These are phyloP conservation scores for Salix udensis DNA, from an alignment of 345 rosid genomes.

Conservation along the genomic window DNA sequence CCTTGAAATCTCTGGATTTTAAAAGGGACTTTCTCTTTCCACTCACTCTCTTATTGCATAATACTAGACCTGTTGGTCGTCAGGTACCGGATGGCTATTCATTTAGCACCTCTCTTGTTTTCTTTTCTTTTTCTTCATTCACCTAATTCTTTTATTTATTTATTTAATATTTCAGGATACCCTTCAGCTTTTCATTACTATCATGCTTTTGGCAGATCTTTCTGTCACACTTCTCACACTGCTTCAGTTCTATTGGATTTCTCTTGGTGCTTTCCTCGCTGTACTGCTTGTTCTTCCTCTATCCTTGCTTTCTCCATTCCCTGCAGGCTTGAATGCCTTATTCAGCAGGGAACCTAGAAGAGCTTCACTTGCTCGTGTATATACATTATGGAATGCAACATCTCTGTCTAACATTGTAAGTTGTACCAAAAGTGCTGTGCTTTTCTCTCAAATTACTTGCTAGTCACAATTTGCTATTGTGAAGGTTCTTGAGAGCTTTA, in stretches of 20 bases:
- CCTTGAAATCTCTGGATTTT: slow-evolving; percentile 66
- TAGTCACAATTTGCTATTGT: neutral
- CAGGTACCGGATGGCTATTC: slow-evolving; percentile 50
- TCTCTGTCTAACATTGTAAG: slow-evolving; percentile 89
- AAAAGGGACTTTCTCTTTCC: slow-evolving; percentile 73
- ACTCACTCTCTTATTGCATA: slow-evolving; percentile 69
- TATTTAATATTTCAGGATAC: slow-evolving; percentile 62
- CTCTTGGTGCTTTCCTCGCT: slow-evolving; percentile 78
- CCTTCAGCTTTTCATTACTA: slow-evolving; percentile 67
- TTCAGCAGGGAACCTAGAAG: slow-evolving; percentile 89
- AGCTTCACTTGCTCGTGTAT: slow-evolving; percentile 85
- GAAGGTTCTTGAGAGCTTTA: neutral
- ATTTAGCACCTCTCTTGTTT: neutral
- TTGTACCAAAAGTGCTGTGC: slow-evolving; percentile 4
- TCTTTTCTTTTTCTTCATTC: neutral
- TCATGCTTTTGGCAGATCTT: slow-evolving; percentile 85
- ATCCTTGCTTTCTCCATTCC: slow-evolving; percentile 84
- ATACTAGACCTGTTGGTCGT: slow-evolving; percentile 83
- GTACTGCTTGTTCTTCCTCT: slow-evolving; percentile 89
- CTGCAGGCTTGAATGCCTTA: slow-evolving; percentile 92
- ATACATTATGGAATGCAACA: slow-evolving; percentile 83
- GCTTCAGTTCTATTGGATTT: slow-evolving; percentile 90
- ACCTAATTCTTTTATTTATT: slow-evolving; percentile 6
- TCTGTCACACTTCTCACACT: slow-evolving; percentile 75
- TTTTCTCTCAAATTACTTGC: neutral